These are phyloP conservation scores for Xerocomellus intermedius DNA, from an alignment of 768 basidiomycete species.

Conservation along the genomic window DNA sequence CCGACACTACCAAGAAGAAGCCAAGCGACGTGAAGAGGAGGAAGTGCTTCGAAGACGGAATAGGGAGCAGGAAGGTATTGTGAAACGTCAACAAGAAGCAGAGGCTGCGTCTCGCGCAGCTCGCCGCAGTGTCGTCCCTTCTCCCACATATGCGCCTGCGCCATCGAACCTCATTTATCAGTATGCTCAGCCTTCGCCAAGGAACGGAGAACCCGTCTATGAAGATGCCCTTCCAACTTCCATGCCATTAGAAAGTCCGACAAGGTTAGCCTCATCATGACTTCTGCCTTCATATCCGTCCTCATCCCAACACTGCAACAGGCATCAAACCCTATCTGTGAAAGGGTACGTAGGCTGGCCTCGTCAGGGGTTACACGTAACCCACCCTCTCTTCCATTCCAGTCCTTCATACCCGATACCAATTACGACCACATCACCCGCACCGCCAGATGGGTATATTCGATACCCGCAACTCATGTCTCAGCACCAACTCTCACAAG, in stretches of 20 bases:
- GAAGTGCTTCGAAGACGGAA: constrained; percentile 43
- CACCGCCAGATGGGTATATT: constrained; percentile 45
- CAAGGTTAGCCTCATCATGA: constrained; percentile 48
- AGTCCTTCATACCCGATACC: constrained; percentile 49
- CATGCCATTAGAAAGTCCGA: constrained; percentile 69
- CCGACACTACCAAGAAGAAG: constrained; percentile 43
- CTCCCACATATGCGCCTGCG: constrained; percentile 27
- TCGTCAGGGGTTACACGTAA: constrained; percentile 7
- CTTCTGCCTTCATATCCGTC: constrained; percentile 33
- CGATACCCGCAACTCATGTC: constrained; percentile 76
- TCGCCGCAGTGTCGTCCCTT: constrained; percentile 35
- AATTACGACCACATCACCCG: constrained; percentile 69
- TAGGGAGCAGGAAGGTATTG: constrained; percentile 57
- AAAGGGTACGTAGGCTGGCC: constrained; percentile 35
- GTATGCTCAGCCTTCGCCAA: constrained; percentile 30
- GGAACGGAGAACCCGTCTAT: constrained; percentile 30
- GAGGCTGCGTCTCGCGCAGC: constrained; percentile 48
- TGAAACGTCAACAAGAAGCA: constrained; percentile 58
- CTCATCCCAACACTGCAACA: constrained; percentile 27
- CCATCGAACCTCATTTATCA: constrained; percentile 36
- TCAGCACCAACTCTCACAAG: constrained; percentile 72
- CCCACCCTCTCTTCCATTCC: constrained; percentile 17
- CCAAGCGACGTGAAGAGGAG: constrained; percentile 47
- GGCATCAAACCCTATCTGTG: constrained; percentile 27
- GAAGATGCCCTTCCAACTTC: constrained; percentile 35